phyloP scores from a whole-genome alignment of 1,284 basidiomycete genomes.

The Cryptococcus sp. region DNA sequence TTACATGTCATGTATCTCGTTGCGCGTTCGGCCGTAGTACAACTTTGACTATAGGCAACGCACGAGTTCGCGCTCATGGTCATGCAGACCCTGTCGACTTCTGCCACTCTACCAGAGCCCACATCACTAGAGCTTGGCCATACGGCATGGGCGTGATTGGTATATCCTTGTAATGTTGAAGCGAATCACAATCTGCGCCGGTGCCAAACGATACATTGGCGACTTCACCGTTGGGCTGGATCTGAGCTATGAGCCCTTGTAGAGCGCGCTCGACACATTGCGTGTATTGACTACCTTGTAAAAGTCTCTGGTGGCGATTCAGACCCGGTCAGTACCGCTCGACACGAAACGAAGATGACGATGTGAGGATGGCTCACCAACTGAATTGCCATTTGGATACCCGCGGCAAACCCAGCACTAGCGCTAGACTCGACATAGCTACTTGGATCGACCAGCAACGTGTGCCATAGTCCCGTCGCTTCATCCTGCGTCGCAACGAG shows the following conservation, averaged over 20 bases:
- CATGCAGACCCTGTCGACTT: no score
- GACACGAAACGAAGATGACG: background rate
- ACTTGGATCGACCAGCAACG: constrained; percentile 61
- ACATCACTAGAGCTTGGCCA: constrained; percentile 26
- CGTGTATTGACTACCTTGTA: constrained; percentile 16
- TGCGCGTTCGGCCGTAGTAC: no score
- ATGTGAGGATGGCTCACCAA: constrained; percentile 32
- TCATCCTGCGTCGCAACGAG: constrained; percentile 59
- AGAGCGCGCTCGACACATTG: constrained; percentile 17
- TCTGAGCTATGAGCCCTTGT: constrained; percentile 22
- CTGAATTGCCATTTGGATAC: constrained; percentile 61
- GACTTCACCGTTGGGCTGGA: constrained; percentile 24
- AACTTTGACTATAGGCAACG: no score
- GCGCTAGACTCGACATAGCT: constrained; percentile 64
- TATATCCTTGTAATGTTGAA: constrained; percentile 29
- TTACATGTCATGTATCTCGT: no score
- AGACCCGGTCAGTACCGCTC: background rate
- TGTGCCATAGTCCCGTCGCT: constrained; percentile 63
- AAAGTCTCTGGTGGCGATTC: constrained; percentile 13
- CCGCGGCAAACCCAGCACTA: constrained; percentile 66
- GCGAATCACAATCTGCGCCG: constrained; percentile 13
- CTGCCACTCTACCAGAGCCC: constrained; percentile 28
- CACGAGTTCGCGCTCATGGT: background rate
- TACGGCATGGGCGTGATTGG: constrained; percentile 21
- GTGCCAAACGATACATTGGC: constrained; percentile 29